Evolutionary conservation across 2,329 filamentous ascomycete species (phyloP), one percentile per base, ranked within the genome.

Genomic region (Claviceps cyperi): DNA sequence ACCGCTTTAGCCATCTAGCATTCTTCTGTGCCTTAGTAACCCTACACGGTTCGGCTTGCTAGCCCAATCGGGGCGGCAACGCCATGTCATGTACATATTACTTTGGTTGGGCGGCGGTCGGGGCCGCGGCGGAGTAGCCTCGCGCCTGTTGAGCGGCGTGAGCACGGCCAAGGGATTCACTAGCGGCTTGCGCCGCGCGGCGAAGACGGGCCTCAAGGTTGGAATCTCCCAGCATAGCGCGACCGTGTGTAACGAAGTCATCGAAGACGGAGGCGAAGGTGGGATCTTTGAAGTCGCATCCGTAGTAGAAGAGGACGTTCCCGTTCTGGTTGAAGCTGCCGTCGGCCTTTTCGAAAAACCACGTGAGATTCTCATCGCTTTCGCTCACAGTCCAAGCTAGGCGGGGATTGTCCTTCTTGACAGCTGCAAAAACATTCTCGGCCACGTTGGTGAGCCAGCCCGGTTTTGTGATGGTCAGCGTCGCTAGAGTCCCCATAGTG

Each of bases 341-440:
- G 58, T 96, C 89, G 9, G 91, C 85, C 75, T 95, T 95, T 68
- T 95, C 90, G 58, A 94, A 94, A 74, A 97, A 96, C 92, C 91
- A 97, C 11, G 88, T 90, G 59, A 97, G 74, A 66, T 97, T 96
- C 76, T 97, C 91, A 60, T 97, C 90, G 58, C 94, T 85, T 62
- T 90, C 84, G 71, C 86, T 91, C 53, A 96, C 91, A n/a, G 89
- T 94, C 91, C 90, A 98, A 55, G 88, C 85, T 56, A 97, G 76
- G 69, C 84, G 88, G 50, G 89, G 82, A 66, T 90, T 85, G 62
- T 96, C 91, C 68, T 94, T 94, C 75, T 91, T 94, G 65, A 97
- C 86, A 54, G 86, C 84, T 55, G 84, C 80, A 66, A 97, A 95
- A 51, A 97, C 86, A 62, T 97, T 96, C 66, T 97, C 92, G 32